These are phyloP conservation scores for Dioszegia crocea DNA, from an alignment of 768 basidiomycete species.

Conservation along the genomic window DNA sequence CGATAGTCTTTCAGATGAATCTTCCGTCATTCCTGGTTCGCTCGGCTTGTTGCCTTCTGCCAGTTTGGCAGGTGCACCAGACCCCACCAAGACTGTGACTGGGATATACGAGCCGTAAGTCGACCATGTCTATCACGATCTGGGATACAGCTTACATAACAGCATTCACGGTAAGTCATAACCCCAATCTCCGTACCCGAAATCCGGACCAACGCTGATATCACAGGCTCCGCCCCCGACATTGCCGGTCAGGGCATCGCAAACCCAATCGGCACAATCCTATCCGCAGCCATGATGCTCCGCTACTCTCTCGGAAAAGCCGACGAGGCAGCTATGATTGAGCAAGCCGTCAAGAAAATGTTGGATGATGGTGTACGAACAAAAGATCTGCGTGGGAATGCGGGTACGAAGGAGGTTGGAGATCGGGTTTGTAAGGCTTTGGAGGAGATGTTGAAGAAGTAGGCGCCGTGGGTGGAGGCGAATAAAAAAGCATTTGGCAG, in stretches of 20 bases:
- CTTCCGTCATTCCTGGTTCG: constrained; percentile 95
- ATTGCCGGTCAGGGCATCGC: constrained; percentile 92
- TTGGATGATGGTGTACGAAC: constrained; percentile 79
- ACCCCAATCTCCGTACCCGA: neutral
- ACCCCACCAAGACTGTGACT: constrained; percentile 67
- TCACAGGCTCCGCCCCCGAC: constrained; percentile 91
- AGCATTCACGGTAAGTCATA: constrained; percentile 6
- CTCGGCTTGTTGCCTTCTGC: constrained; percentile 94
- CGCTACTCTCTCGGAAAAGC: constrained; percentile 91
- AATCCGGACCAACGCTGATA: constrained; percentile 45
- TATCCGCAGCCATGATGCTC: constrained; percentile 86
- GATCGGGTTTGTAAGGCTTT: constrained; percentile 74
- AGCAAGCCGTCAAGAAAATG: constrained; percentile 82
- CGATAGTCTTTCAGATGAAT: constrained; percentile 84
- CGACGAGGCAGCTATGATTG: constrained; percentile 76
- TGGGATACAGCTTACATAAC: neutral
- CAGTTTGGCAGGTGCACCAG: constrained; percentile 82
- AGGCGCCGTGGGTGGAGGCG: neutral
- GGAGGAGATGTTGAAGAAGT: constrained; percentile 55
- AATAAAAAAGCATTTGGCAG: neutral
- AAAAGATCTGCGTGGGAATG: constrained; percentile 77
- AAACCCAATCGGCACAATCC: constrained; percentile 91
- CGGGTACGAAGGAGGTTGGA: constrained; percentile 73
- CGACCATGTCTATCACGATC: neutral
- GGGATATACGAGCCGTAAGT: constrained; percentile 84